Evolutionary conservation across 177 flowering plant species (phyloP).

Genomic region (Tripterygium wilfordii): DNA sequence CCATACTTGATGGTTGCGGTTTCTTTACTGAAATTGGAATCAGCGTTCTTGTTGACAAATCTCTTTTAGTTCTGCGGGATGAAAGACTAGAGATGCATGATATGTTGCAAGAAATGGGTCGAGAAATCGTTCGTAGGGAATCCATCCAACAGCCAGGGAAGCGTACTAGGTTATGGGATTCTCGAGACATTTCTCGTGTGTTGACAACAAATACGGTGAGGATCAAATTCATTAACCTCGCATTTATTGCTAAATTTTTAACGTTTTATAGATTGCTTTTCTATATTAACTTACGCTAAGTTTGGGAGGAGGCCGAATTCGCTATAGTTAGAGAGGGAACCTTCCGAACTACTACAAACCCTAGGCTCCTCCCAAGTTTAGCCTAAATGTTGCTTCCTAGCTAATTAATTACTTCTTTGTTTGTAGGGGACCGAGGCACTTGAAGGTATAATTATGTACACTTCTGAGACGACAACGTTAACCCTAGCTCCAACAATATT

Average conservation of each 20-base stretch:
- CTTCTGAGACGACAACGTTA: background rate
- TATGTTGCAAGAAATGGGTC: constrained; percentile 15
- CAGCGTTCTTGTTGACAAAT: constrained; percentile 10
- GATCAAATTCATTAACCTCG: background rate
- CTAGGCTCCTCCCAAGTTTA: too few relatives aligned
- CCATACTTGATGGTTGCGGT: too few relatives aligned
- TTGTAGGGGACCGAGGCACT: constrained; percentile 9
- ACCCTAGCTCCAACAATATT: background rate
- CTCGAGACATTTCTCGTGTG: constrained; percentile 8
- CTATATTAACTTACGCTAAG: too few relatives aligned
- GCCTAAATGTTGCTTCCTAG: too few relatives aligned
- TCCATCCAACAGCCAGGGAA: constrained; percentile 9
- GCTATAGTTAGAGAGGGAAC: too few relatives aligned
- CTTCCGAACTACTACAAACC: background rate
- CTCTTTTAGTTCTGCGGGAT: constrained; percentile 1
- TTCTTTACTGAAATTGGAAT: constrained; percentile 9
- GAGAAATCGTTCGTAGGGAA: constrained; percentile 12
- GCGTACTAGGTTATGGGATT: constrained; percentile 21
- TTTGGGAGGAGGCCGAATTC: too few relatives aligned
- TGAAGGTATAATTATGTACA: constrained; percentile 6
- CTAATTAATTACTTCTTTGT: background rate
- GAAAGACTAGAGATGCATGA: constrained; percentile 16
- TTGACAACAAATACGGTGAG: constrained; percentile 9
- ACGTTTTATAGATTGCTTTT: too few relatives aligned
- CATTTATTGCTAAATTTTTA: background rate